These are phyloP conservation scores for Asterophora lycoperdoides DNA, from an alignment of 768 basidiomycete genomes.

Conservation along the genomic window DNA sequence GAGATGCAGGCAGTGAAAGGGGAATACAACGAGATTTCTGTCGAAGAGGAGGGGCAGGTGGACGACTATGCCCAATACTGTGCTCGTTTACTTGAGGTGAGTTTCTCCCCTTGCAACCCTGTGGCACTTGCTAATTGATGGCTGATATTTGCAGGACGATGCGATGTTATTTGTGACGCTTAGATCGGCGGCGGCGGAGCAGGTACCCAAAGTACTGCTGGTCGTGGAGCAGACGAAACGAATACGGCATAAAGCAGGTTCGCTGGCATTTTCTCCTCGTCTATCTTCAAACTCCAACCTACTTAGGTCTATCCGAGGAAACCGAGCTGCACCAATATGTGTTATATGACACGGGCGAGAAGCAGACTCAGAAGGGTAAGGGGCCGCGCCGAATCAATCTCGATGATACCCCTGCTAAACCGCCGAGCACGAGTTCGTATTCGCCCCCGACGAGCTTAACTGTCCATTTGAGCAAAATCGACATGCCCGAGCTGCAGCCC, in stretches of 20 bases:
- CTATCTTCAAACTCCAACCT: not conserved
- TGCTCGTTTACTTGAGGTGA: constrained; percentile 55
- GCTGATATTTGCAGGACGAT: constrained; percentile 48
- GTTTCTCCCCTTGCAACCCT: constrained; percentile 8
- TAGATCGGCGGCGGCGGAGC: constrained; percentile 53
- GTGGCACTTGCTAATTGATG: not conserved
- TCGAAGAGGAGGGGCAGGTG: constrained; percentile 60
- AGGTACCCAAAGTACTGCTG: constrained; percentile 76
- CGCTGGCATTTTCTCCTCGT: constrained; percentile 8
- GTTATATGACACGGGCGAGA: constrained; percentile 51
- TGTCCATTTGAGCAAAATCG: constrained; percentile 80
- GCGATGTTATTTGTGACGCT: constrained; percentile 78
- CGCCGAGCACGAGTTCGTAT: constrained; percentile 42
- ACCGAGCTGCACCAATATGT: constrained; percentile 75
- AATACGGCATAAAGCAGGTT: constrained; percentile 71
- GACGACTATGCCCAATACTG: constrained; percentile 71
- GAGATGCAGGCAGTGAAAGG: constrained; percentile 66
- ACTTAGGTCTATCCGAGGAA: constrained; percentile 44
- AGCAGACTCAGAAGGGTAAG: constrained; percentile 33
- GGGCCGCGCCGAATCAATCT: constrained; percentile 67
- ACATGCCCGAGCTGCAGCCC: constrained; percentile 79
- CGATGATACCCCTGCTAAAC: constrained; percentile 48
- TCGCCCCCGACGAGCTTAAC: constrained; percentile 62
- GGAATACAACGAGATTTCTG: constrained; percentile 70
- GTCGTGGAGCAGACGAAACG: constrained; percentile 80